Conservation (phyloP, 331 rosid genomes). For the Acacia concinna region DNA sequence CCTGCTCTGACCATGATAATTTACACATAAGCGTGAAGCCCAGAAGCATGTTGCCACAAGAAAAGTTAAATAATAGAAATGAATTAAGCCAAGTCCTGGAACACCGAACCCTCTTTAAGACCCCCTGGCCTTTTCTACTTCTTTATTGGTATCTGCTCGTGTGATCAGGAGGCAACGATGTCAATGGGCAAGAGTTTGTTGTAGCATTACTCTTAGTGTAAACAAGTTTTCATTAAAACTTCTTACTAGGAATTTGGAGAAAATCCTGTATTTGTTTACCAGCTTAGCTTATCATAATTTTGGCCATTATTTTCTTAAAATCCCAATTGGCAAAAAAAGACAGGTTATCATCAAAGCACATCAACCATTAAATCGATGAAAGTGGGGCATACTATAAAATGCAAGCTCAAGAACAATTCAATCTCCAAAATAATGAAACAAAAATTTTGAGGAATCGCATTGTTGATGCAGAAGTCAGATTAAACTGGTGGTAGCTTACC, state of each 20-base stretch:
- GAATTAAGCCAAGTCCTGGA: not conserved
- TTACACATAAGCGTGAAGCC: not conserved
- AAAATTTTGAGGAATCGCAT: not conserved
- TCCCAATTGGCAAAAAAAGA: not conserved
- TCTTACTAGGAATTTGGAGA: not conserved
- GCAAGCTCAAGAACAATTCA: not conserved
- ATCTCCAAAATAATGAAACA: not conserved
- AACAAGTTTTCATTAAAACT: not conserved
- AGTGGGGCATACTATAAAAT: slow-evolving; percentile 4
- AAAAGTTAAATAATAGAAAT: not conserved
- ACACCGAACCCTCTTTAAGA: not conserved
- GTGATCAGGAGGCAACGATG: not conserved
- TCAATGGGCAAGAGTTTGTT: not conserved
- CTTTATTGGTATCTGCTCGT: not conserved
- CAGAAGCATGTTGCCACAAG: not conserved
- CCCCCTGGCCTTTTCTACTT: not conserved
- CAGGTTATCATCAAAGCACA: not conserved
- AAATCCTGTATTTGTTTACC: not conserved
- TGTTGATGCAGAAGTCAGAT: not conserved
- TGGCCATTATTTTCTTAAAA: not conserved
- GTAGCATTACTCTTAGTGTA: not conserved
- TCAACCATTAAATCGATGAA: slow-evolving; percentile 16
- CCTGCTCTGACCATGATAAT: not conserved
- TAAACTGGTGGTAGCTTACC: not conserved
- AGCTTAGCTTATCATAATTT: not conserved